phyloP scores from a whole-genome alignment of 768 basidiomycete species.

The Rhizopogon vinicolor region DNA sequence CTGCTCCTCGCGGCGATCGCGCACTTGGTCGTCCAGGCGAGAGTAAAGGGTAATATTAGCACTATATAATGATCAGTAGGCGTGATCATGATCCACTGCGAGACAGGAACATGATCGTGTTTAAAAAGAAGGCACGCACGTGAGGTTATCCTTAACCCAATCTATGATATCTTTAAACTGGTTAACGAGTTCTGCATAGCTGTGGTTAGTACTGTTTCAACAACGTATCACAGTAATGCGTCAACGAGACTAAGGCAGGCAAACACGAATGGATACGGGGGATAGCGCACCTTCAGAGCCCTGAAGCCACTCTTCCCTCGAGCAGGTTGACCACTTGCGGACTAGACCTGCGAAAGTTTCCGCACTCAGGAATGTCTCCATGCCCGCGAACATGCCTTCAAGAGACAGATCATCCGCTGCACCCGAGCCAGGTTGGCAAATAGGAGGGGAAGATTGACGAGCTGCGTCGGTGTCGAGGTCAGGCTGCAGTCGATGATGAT shows the following conservation, averaged over 20 bases:
- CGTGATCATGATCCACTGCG: slow-evolving; percentile 2
- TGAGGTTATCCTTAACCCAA: slow-evolving; percentile 24
- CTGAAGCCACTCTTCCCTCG: slow-evolving; percentile 27
- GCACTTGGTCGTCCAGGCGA: slow-evolving; percentile 16
- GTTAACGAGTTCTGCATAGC: neutral
- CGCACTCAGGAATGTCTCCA: slow-evolving; percentile 14
- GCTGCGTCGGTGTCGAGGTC: neutral
- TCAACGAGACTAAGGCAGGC: slow-evolving; percentile 11
- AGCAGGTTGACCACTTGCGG: slow-evolving; percentile 23
- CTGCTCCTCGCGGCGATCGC: slow-evolving; percentile 16
- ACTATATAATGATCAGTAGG: slow-evolving; percentile 7
- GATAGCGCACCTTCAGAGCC: slow-evolving; percentile 22
- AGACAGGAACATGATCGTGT: neutral
- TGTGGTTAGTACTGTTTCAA: neutral
- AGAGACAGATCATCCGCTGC: slow-evolving; percentile 4
- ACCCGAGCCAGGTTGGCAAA: neutral
- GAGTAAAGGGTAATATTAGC: slow-evolving; percentile 16
- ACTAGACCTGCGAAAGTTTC: slow-evolving; percentile 18
- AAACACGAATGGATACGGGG: slow-evolving; percentile 11
- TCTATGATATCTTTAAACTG: slow-evolving; percentile 3
- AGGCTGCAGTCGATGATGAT: neutral
- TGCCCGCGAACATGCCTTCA: slow-evolving; percentile 13
- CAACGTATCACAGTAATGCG: slow-evolving; percentile 12
- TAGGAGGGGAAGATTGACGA: neutral
- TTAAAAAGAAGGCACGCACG: slow-evolving; percentile 12